Evolutionary conservation across 2,329 filamentous ascomycete genomes (phyloP), one percentile per base, ranked within the genome.

Genomic region (Didymella segeticola): DNA sequence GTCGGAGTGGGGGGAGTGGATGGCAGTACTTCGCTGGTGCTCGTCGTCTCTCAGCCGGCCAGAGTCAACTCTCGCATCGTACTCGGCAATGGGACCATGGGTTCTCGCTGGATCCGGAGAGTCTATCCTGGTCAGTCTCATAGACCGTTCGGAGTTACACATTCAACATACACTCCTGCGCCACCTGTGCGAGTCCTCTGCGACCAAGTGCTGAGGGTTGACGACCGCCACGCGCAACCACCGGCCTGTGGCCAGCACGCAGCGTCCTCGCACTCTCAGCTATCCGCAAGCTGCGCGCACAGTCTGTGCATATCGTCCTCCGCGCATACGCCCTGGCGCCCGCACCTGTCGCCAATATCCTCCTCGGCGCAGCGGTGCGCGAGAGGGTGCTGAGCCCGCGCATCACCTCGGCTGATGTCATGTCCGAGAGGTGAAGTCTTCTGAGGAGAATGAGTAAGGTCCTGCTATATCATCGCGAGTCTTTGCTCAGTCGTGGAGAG

Each of bases 11-110:
- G 25, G 2, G 14, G 45, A 17, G n/a, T 17, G 33, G 14, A n/a
- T 17, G n/a, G n/a, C 19, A 79, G 64, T 78, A 92, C 90, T 88
- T 82, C 95, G 82, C 75, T 99, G 95, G 76, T 97, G 90, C 61
- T 91, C 86, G 72, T 99, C 95, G 73, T 98, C 91, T 60, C 89
- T 84, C 60, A 99, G 74, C 42, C 85, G 80, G 10, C 92, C 91
- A 36, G 81, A 78, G 39, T 86, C 80, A 8, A 99, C 93, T 39
- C 93, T 85, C 55, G 83, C 81, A 73, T 97, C 89, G 75, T 99
- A 99, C 75, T 98, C 93, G 60, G 87, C 83, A 68, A 98, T 82
- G 2, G 95, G 95, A 0, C 93, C 93, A 56, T 65, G 60, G 27
- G 19, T 47, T n/a, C 43, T 52, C 10, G 34, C 50, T 3, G 56